Conservation (phyloP, 371 early-diverging fungal genomes). For the Apophysomyces variabilis region DNA sequence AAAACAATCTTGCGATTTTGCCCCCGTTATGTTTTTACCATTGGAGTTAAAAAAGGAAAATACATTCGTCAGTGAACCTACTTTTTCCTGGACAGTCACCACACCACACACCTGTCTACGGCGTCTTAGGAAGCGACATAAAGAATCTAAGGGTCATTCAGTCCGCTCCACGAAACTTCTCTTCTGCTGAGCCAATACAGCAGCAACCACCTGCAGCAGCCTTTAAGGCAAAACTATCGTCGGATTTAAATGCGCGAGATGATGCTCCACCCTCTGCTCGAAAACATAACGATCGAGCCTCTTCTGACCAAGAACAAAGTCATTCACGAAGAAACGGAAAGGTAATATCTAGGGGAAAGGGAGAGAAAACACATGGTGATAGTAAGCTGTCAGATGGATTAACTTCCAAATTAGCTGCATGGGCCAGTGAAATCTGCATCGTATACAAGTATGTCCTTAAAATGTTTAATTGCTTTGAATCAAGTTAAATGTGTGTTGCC, state of each 20-base stretch:
- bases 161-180: constrained; percentile 22
- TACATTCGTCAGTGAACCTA: constrained; percentile 28
- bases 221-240: constrained; percentile 1
- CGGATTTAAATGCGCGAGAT: not conserved
- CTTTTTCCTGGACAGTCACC: constrained; percentile 41
- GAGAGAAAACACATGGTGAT: not conserved
- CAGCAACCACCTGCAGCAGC: constrained; percentile 12
- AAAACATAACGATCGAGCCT: constrained; percentile 2
- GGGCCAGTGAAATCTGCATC: not conserved
- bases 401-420: not conserved
- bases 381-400: not conserved
- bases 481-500: not conserved
- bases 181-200: constrained; percentile 22
- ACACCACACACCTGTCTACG: constrained; percentile 43
- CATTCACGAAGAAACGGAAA: constrained; percentile 12
- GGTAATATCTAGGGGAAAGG: not conserved
- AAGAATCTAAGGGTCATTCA: constrained; percentile 55
- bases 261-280: constrained; percentile 5
- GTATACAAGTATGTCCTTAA: not conserved
- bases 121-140: constrained; percentile 51
- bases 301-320: constrained; percentile 10
- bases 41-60: constrained; percentile 8
- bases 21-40: constrained; percentile 1
- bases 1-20: not conserved
- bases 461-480: not conserved